Evolutionary conservation across 75 land plant genomes (phyloP), one percentile per base, ranked within the genome.

Genomic region (Chamaecyparis obtusa): DNA sequence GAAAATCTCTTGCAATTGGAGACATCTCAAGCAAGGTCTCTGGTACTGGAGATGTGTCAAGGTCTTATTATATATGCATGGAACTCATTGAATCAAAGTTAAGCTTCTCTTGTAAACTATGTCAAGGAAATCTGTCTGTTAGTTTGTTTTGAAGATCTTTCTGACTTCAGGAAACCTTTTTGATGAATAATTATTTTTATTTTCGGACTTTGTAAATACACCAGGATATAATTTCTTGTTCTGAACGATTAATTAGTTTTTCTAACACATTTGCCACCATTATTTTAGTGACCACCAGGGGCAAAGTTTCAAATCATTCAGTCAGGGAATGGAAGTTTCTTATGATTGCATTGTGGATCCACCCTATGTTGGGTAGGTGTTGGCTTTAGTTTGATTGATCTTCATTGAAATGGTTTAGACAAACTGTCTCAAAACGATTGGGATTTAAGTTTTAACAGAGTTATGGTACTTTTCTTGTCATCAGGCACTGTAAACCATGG

Each of bases 281-380:
- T 51, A 64, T 43, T 56, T 48, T 57, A 94, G 94, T 87, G 92
- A 90, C 88, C 60, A 83, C 30, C 89, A 85, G 27, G 92, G 91
- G 30, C 87, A 88, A 5, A 86, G 90, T 77, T 32, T 93, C 87
- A 93, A 76, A 86, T 86, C 87, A 7, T 35, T 88, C 71, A 89
- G 87, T 3, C 88, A 85, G 35, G 86, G 44, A 85, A 78, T 85
- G 11, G 89, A 82, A 69, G 88, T 90, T 71, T 88, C 89, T 51
- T 96, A 89, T 89, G 93, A 92, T 43, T 98, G 99, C 87, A 86
- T 46, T 19, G 93, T 96, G 24, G 95, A 96, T 71, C 99, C 99
- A 87, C 74, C 95, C 39, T 94, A 89, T 88, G 88, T 96, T 86
- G 98, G 99, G 98, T 97, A 90, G 21, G 33, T 16, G 48, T 27